Percentiles rank a stretch among this genome's conserved stretches.
Conservation (phyloP, 169 alveolate species). For the Pseudocohnilembus persalinus region DNA sequence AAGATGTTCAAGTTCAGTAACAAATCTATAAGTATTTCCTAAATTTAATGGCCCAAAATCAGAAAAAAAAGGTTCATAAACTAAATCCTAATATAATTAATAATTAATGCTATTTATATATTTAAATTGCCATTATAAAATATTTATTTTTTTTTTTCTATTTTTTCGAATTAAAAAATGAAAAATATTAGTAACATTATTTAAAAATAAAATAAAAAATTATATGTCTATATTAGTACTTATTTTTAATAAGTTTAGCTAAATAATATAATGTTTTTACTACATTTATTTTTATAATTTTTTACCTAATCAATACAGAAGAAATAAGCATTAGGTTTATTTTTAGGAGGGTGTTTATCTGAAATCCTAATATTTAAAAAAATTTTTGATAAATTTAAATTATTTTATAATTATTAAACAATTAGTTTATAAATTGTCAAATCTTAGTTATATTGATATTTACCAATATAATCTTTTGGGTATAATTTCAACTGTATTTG, state of each 20-base stretch:
- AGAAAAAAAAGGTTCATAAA: slow-evolving; percentile 91
- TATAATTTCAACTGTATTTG: background rate
- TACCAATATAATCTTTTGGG: background rate
- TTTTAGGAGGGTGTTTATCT: slow-evolving; percentile 69
- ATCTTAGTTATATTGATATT: too few relatives aligned
- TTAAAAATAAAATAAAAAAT: background rate
- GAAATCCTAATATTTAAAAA: slow-evolving; percentile 52
- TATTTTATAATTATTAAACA: slow-evolving; percentile 37
- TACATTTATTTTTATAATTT: background rate
- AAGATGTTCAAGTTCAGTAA: slow-evolving; percentile 75
- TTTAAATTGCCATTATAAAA: too few relatives aligned
- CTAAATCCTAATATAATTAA: slow-evolving; percentile 63
- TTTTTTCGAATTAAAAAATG: background rate
- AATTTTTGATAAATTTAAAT: slow-evolving; percentile 5
- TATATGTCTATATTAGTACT: too few relatives aligned
- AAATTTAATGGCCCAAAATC: slow-evolving; percentile 95
- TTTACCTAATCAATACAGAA: slow-evolving; percentile 79
- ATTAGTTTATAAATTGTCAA: background rate
- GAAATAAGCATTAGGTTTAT: slow-evolving; percentile 57
- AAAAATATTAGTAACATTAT: background rate
- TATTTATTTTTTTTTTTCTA: too few relatives aligned
- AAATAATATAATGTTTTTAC: too few relatives aligned
- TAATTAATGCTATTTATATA: background rate
- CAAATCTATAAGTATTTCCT: slow-evolving; percentile 84
- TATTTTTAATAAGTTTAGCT: too few relatives aligned